Conservation (phyloP, 1,284 basidiomycete genomes). For the Amylostereum areolatum region DNA sequence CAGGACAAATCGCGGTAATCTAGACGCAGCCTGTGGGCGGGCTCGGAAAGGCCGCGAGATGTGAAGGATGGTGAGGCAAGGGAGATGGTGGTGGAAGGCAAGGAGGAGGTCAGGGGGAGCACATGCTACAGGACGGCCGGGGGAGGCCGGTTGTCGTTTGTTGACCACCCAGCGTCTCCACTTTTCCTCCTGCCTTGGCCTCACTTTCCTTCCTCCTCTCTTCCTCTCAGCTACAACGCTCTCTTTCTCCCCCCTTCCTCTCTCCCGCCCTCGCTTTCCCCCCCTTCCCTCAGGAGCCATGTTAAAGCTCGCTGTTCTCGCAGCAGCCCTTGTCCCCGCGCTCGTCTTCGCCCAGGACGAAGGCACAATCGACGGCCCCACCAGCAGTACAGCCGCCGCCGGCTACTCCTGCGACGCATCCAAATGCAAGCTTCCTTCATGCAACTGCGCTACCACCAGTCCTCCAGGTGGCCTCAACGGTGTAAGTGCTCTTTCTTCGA, state of each 20-base stretch:
- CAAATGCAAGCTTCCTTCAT: conserved; percentile 62
- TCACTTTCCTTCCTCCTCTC: neutral
- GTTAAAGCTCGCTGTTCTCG: conserved; percentile 29
- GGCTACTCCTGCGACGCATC: conserved; percentile 66
- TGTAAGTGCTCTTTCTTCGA: conserved; percentile 31
- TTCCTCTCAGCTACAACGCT: neutral
- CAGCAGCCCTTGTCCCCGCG: conserved; percentile 24
- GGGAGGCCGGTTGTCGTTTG: too few relatives aligned
- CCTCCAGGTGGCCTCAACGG: conserved; percentile 65
- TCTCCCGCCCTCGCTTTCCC: neutral
- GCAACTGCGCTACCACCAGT: conserved; percentile 66
- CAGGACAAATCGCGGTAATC: too few relatives aligned
- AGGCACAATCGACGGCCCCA: conserved; percentile 41
- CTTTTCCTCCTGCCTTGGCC: too few relatives aligned
- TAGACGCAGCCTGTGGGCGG: too few relatives aligned
- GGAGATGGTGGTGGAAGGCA: too few relatives aligned
- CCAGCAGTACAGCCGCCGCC: conserved; percentile 41
- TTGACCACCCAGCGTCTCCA: too few relatives aligned
- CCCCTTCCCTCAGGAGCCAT: conserved; percentile 14
- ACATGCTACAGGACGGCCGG: too few relatives aligned
- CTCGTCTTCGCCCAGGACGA: conserved; percentile 42
- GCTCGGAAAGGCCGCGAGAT: too few relatives aligned
- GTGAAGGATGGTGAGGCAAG: too few relatives aligned
- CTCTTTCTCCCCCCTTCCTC: conserved; percentile 4
- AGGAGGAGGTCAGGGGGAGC: too few relatives aligned